Evolutionary conservation across 2,329 filamentous ascomycete genomes (phyloP), one percentile per base, ranked within the genome.

Genomic region (Diplodia mutila): DNA sequence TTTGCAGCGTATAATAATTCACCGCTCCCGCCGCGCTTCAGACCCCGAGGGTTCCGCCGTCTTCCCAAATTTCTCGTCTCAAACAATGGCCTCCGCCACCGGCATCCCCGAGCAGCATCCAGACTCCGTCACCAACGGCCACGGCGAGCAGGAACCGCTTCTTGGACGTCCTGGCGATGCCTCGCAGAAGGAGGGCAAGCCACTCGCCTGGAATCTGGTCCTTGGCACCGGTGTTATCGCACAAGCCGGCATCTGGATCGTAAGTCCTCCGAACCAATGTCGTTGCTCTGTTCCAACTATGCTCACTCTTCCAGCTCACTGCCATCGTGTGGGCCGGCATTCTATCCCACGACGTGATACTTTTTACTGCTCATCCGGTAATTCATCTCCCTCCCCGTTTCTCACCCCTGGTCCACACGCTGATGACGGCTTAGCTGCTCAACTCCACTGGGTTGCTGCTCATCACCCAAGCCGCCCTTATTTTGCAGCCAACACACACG

Each of bases 351-450:
- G 78, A 89, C 34, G 76, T 96, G 69, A 91, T 92, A 48, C 88
- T 97, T 73, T 97, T 98, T 85, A 93, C 92, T 21, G 88, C 90
- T 9, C 94, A 98, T 79, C 94, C 94, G 8, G 89, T 97, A 76
- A 86, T 80, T 84, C 82, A 39, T 61, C 64, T 4, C 2, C 8
- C 42, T 57, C 61, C 51, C 39, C 65, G 46, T 55, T 67, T 51
- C n/a, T 32, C 23, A 7, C 37, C 23, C 70, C 72, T 69, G 21
- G 73, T 69, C 54, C 39, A 6, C 12, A 4, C n/a, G 42, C 53
- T 66, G 27, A 66, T 32, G 48, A 39, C 52, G 18, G 8, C 16
- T 25, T 68, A 84, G 83, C 79, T 86, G 16, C 79, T 86, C 72
- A 87, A 87, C 74, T 86, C 81, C 71, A 76, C 90, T 67, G 93